These are phyloP conservation scores for Plantago ovata DNA, from an alignment of 257 asterid species.

Conservation along the genomic window DNA sequence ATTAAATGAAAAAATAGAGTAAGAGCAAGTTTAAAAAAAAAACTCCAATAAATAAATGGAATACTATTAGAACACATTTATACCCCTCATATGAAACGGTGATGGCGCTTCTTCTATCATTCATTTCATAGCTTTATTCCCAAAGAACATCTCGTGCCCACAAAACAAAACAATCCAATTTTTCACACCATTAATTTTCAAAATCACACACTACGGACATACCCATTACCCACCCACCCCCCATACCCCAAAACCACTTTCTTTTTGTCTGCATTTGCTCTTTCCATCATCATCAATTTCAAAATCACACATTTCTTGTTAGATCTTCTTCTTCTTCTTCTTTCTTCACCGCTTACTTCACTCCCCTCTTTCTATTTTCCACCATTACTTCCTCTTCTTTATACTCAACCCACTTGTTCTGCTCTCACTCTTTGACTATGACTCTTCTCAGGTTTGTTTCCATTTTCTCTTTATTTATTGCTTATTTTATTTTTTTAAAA, in stretches of 20 bases:
- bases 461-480: neutral
- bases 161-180: neutral
- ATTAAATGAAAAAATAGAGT: no score
- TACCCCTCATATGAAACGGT: no score
- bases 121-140: no score
- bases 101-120: slow-evolving; percentile 14
- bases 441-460: slow-evolving; percentile 38
- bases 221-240: slow-evolving; percentile 11
- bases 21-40: neutral
- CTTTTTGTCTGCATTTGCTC: slow-evolving; percentile 21
- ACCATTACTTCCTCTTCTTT: slow-evolving; percentile 12
- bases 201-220: no score
- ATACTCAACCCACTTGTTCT: neutral
- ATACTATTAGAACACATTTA: no score
- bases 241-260: slow-evolving; percentile 11
- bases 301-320: slow-evolving; percentile 26
- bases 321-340: slow-evolving; percentile 1
- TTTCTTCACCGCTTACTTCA: slow-evolving; percentile 27
- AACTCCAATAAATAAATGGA: neutral
- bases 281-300: slow-evolving; percentile 24
- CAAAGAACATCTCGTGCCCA: slow-evolving; percentile 10
- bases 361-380: no score
- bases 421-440: slow-evolving; percentile 23
- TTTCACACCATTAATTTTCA: slow-evolving; percentile 8
- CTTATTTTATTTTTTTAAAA: neutral